phyloP scores from a whole-genome alignment of 2,329 filamentous ascomycete genomes.

The Aureobasidium uvarum region DNA sequence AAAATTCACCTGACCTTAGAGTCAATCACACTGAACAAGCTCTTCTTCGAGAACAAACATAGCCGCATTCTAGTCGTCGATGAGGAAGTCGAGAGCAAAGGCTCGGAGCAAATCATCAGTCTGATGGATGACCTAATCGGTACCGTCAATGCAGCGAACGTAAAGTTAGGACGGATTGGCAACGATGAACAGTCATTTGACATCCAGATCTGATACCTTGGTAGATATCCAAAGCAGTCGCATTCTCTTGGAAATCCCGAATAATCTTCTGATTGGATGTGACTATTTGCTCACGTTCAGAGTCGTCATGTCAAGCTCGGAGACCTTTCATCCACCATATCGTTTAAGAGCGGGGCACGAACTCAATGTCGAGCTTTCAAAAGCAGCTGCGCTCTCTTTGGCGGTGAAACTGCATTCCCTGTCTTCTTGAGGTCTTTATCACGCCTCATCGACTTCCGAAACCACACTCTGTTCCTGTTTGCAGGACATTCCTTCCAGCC shows the following conservation, averaged over 20 bases:
- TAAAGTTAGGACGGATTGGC: neutral
- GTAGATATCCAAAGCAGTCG: neutral
- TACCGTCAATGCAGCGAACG: neutral
- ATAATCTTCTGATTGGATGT: neutral
- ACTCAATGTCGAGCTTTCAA: neutral
- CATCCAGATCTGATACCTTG: neutral
- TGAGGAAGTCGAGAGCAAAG: neutral
- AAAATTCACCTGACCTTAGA: neutral
- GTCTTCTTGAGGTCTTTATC: neutral
- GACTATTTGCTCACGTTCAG: neutral
- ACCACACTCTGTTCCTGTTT: neutral
- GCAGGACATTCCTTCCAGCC: neutral
- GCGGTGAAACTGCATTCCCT: neutral
- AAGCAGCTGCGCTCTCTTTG: neutral
- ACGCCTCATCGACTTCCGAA: neutral
- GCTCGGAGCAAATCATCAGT: neutral
- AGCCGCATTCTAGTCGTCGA: neutral
- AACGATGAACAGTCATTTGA: neutral
- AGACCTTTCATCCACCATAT: neutral
- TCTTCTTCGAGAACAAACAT: neutral
- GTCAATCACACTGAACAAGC: neutral
- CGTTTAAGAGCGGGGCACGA: neutral
- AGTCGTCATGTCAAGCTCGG: neutral
- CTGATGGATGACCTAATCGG: neutral
- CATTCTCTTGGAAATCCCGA: neutral